These are phyloP conservation scores for Priceomyces medius DNA, from an alignment of 805 yeast species.

Conservation along the genomic window DNA sequence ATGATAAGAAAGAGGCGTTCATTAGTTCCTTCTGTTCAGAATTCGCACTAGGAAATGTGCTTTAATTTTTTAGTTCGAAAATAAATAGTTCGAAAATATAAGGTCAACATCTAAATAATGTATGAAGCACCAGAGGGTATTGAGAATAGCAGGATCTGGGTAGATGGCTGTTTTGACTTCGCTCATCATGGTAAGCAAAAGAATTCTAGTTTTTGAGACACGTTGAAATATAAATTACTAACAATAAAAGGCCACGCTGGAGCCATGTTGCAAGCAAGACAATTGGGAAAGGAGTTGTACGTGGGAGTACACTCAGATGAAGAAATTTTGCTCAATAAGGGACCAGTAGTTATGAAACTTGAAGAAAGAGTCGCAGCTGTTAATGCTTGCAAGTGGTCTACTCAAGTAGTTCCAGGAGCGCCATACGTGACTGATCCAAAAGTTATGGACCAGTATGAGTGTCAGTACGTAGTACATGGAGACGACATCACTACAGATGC, in stretches of 20 bases:
- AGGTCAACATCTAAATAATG: constrained; percentile 19
- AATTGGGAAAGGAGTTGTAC: constrained; percentile 67
- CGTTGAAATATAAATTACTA: constrained; percentile 1
- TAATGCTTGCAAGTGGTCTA: constrained; percentile 87
- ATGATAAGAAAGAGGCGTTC: too few species aligned
- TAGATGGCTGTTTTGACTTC: constrained; percentile 97
- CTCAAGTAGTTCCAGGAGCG: constrained; percentile 67
- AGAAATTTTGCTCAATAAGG: constrained; percentile 79
- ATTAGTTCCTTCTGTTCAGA: too few species aligned
- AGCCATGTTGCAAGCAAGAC: constrained; percentile 90
- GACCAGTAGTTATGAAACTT: constrained; percentile 88
- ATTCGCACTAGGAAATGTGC: too few species aligned
- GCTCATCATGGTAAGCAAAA: constrained; percentile 79
- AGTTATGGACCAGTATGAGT: constrained; percentile 70
- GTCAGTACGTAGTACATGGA: constrained; percentile 95
- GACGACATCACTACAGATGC: constrained; percentile 98
- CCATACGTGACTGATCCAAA: constrained; percentile 91
- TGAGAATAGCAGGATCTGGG: constrained; percentile 68
- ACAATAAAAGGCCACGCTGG: constrained; percentile 74
- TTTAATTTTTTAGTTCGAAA: background rate
- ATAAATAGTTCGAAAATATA: background rate
- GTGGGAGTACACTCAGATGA: constrained; percentile 94
- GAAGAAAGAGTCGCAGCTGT: constrained; percentile 83
- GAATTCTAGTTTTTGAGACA: background rate
- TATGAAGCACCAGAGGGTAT: constrained; percentile 43